Conservation (phyloP, 2,329 filamentous ascomycete genomes). For the Ceratocystis diversiconidia region DNA sequence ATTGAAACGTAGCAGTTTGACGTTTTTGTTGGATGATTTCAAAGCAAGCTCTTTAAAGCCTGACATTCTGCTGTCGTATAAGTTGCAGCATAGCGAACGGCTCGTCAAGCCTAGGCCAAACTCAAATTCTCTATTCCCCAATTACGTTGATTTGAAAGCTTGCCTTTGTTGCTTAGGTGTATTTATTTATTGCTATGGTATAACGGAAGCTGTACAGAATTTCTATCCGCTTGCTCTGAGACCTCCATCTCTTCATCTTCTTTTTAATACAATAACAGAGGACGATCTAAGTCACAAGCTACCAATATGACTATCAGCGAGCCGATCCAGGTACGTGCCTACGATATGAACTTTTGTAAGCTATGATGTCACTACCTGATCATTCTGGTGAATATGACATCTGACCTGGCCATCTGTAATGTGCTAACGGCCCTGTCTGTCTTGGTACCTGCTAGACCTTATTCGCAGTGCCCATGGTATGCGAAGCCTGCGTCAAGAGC, state of each 20-base stretch:
- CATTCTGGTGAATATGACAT: neutral
- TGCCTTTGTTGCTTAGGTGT: neutral
- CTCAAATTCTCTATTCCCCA: neutral
- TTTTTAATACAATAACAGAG: neutral
- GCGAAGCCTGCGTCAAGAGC: constrained; percentile 75
- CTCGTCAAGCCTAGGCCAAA: neutral
- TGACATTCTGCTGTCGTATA: neutral
- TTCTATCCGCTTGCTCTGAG: neutral
- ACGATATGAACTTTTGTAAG: constrained; percentile 12
- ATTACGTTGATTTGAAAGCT: neutral
- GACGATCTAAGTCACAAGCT: neutral
- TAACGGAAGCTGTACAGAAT: neutral
- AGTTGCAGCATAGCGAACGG: neutral
- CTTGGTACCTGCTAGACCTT: constrained; percentile 49
- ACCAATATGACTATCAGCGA: constrained; percentile 21
- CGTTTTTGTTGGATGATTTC: constrained; percentile 24
- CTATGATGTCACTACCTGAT: neutral
- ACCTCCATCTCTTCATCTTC: constrained; percentile 4
- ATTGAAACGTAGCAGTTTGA: constrained; percentile 3
- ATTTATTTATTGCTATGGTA: neutral
- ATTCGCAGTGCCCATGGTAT: constrained; percentile 89
- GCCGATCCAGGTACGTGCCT: constrained; percentile 21
- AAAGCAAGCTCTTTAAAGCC: constrained; percentile 24
- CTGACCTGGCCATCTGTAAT: neutral
- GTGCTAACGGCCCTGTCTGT: neutral